Conservation (phyloP, 306 rosid species). For the Pyrus betulifolia region DNA sequence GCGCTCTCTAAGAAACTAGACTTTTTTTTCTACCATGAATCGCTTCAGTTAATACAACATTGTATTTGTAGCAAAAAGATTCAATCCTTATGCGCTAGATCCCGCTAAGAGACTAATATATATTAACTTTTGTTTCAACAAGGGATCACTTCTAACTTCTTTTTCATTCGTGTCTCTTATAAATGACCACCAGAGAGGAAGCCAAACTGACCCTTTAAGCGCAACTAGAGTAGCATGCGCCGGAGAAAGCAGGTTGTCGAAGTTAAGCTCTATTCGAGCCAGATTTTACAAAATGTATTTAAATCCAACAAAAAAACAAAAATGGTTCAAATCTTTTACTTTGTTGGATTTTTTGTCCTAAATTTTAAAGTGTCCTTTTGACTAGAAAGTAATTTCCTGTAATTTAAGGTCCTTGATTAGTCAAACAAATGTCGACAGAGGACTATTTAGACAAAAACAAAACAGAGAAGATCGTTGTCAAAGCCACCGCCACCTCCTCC, state of each 20-base stretch:
- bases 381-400: neutral
- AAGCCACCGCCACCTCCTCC: neutral
- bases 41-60: no score
- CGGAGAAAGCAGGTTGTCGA: no score
- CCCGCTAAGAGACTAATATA: fast-evolving
- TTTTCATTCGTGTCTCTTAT: neutral
- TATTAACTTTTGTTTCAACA: neutral
- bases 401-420: neutral
- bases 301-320: neutral
- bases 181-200: no score
- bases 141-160: neutral
- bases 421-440: neutral
- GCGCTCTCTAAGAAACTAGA: no score
- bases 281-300: neutral
- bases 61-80: no score
- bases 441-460: neutral
- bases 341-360: neutral
- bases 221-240: no score
- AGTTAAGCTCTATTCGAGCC: no score
- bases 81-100: fast-evolving
- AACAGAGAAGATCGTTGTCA: neutral
- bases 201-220: no score
- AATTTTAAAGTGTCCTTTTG: neutral
- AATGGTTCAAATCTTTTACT: neutral
- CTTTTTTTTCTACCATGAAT: no score